phyloP scores from a whole-genome alignment of 768 basidiomycete species.

The Dentipellis fragilis region DNA sequence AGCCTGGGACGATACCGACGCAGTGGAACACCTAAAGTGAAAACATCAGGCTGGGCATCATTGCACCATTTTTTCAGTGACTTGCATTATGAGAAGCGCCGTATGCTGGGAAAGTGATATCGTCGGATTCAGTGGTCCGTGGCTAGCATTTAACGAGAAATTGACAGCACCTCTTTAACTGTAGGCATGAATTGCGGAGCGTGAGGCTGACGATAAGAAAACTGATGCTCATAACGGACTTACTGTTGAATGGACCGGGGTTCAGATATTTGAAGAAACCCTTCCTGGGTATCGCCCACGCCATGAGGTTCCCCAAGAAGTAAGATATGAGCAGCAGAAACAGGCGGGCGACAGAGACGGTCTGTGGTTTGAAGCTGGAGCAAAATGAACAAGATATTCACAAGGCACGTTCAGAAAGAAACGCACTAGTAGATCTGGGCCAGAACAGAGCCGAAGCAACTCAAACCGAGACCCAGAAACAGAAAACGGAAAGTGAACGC shows the following conservation, averaged over 20 bases:
- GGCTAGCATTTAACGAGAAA: neutral
- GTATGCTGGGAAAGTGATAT: slow-evolving; percentile 2
- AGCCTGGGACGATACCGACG: slow-evolving; percentile 22
- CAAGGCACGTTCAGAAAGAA: neutral
- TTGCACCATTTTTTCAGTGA: neutral
- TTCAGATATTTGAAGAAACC: slow-evolving; percentile 25
- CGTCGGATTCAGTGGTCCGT: no score
- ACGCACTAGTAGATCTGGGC: slow-evolving; percentile 30
- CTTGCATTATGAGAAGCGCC: slow-evolving; percentile 18
- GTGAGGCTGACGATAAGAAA: neutral
- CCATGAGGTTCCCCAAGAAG: slow-evolving; percentile 36
- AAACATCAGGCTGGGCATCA: no score
- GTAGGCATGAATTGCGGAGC: neutral
- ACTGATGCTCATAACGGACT: slow-evolving; percentile 9
- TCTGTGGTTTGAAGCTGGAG: slow-evolving; percentile 35
- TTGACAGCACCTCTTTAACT: slow-evolving; percentile 21
- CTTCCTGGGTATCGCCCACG: slow-evolving; percentile 21
- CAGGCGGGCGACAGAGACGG: slow-evolving; percentile 36
- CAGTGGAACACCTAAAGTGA: slow-evolving; percentile 17
- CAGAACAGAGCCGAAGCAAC: slow-evolving; percentile 38
- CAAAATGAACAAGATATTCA: neutral
- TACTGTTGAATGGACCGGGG: slow-evolving; percentile 29
- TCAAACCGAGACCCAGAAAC: slow-evolving; percentile 44
- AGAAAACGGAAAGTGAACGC: slow-evolving; percentile 46
- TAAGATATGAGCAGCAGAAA: slow-evolving; percentile 45